phyloP scores from a whole-genome alignment of 2,329 filamentous ascomycete genomes.

The Bisporella sp. region DNA sequence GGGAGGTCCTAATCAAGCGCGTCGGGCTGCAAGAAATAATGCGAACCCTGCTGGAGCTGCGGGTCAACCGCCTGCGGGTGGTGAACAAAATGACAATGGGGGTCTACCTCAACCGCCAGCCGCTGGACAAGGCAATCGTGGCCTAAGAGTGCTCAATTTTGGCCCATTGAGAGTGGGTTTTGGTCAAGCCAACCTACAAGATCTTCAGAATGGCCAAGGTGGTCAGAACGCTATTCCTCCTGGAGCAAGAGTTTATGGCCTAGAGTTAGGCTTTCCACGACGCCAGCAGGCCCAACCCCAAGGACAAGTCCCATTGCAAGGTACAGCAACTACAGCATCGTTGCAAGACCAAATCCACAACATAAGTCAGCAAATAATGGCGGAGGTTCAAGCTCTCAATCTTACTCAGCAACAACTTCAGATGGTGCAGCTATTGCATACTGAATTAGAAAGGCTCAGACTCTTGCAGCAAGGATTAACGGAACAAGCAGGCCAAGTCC shows the following conservation, averaged over 20 bases:
- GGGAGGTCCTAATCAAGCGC: conserved; percentile 31
- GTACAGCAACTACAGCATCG: conserved; percentile 22
- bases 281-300: conserved; percentile 16
- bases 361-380: conserved; percentile 61
- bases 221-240: conserved; percentile 25
- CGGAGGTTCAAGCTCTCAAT: conserved; percentile 58
- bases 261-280: conserved; percentile 27
- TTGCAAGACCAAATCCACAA: conserved; percentile 56
- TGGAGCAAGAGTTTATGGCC: conserved; percentile 25
- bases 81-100: conserved; percentile 30
- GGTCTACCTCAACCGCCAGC: conserved; percentile 24
- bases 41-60: conserved; percentile 19
- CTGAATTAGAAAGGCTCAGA: conserved; percentile 61
- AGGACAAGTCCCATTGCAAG: conserved; percentile 12
- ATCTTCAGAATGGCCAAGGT: conserved; percentile 52
- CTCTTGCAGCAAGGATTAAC: conserved; percentile 18
- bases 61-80: conserved; percentile 28
- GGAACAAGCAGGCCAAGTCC: background rate
- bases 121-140: conserved; percentile 26
- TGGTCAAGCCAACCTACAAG: conserved; percentile 56
- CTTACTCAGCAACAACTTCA: conserved; percentile 61
- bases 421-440: conserved; percentile 58
- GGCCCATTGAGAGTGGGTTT: conserved; percentile 72
- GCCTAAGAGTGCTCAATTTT: conserved; percentile 61
- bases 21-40: conserved; percentile 13